Evolutionary conservation across 75 land plant species (phyloP).

Genomic region (Pinus albicaulis): DNA sequence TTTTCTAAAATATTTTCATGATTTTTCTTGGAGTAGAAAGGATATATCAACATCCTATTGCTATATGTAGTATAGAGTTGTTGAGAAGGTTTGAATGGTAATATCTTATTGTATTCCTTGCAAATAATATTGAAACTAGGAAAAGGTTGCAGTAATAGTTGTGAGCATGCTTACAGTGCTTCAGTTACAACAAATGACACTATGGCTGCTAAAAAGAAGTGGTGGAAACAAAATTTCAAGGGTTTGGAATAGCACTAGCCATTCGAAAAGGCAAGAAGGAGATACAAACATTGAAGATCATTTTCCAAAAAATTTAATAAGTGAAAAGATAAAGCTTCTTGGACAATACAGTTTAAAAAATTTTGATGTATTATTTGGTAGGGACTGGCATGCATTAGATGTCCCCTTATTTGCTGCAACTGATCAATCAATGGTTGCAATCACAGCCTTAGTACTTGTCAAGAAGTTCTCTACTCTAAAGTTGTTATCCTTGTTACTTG

Average conservation of each 20-base stretch:
- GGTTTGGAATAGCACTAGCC: background rate
- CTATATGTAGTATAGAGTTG: too few species aligned
- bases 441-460: background rate
- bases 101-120: too few species aligned
- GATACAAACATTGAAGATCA: background rate
- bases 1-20: too few species aligned
- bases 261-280: background rate
- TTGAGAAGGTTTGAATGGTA: too few species aligned
- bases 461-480: background rate
- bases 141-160: slow-evolving; percentile 50
- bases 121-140: too few species aligned
- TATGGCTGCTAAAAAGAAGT: background rate
- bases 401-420: background rate
- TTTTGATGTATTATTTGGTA: slow-evolving; percentile 8
- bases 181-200: slow-evolving; percentile 27
- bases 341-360: background rate
- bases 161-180: slow-evolving; percentile 54
- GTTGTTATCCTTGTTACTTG: background rate
- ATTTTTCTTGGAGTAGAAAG: too few species aligned
- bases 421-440: background rate
- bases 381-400: background rate
- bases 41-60: too few species aligned
- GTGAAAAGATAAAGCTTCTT: background rate
- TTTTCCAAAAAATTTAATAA: background rate
- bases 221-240: background rate